Conservation (phyloP, 768 basidiomycete species). For the Serendipita sp. region DNA sequence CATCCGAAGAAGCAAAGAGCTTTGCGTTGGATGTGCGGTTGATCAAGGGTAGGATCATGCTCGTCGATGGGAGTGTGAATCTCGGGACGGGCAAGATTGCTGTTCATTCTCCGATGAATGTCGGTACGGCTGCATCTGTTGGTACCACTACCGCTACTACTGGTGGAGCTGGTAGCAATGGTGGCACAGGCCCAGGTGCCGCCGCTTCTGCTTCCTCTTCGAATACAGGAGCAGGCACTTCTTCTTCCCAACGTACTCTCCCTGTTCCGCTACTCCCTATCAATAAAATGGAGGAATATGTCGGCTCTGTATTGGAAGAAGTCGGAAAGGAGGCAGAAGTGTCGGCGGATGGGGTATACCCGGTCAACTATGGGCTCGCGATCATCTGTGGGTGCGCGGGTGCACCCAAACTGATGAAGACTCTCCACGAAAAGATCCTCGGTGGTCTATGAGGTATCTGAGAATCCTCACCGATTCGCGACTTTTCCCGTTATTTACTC, state of each 20-base stretch:
- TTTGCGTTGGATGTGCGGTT: background rate
- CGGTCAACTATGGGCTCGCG: background rate
- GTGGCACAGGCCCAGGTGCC: too few relatives aligned
- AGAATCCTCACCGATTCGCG: too few relatives aligned
- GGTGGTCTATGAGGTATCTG: background rate
- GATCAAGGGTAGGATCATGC: background rate
- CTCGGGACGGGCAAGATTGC: background rate
- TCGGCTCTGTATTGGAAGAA: background rate
- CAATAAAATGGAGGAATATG: background rate
- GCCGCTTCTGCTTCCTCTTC: background rate
- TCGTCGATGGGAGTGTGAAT: background rate
- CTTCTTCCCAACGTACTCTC: background rate
- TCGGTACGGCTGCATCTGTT: too few relatives aligned
- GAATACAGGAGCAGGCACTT: background rate
- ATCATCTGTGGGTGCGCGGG: slow-evolving; percentile 1
- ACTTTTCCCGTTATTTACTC: background rate
- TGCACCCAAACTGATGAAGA: background rate
- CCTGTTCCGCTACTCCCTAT: background rate
- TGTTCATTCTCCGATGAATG: too few relatives aligned
- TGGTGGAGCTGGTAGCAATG: background rate
- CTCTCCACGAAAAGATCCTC: background rate
- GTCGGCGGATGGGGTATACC: background rate
- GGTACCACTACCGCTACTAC: background rate
- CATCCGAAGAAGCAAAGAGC: background rate
- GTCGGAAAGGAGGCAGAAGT: background rate